A percentile compares a stretch with the other conserved stretches of the same genome.
Evolutionary conservation across 2,329 filamentous ascomycete species (phyloP).

Genomic region (Penicillium capsulatum): DNA sequence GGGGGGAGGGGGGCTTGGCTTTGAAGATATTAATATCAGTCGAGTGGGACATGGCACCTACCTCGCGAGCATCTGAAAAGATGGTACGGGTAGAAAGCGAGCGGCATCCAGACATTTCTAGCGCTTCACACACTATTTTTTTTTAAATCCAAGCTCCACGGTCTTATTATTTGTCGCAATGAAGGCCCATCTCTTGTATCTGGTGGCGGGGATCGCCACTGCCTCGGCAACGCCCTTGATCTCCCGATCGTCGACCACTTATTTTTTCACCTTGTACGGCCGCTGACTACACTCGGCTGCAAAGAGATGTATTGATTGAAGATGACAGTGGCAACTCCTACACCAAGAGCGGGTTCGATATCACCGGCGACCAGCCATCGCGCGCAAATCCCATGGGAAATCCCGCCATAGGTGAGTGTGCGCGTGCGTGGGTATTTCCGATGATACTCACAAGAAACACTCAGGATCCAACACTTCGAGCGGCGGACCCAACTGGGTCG

Average conservation of each 20-base stretch:
- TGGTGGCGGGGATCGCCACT: constrained; percentile 11
- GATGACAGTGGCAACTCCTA: constrained; percentile 54
- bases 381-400: constrained; percentile 58
- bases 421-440: too few species aligned
- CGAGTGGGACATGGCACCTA: too few species aligned
- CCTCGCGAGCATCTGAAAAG: too few species aligned
- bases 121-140: too few species aligned
- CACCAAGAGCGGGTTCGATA: constrained; percentile 57
- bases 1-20: too few species aligned
- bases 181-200: constrained; percentile 8
- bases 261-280: constrained; percentile 44
- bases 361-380: constrained; percentile 50
- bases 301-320: neutral
- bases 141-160: too few species aligned
- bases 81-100: too few species aligned
- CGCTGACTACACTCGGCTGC: too few species aligned
- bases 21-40: too few species aligned
- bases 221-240: constrained; percentile 18
- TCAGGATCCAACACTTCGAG: constrained; percentile 49
- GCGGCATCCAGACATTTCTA: too few species aligned
- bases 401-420: constrained; percentile 39
- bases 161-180: too few species aligned
- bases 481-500: constrained; percentile 53
- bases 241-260: constrained; percentile 18
- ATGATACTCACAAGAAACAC: too few species aligned